Base-by-base conservation (phyloP, 73 alveolate genomes). In the Uronychia setigera region DNA sequence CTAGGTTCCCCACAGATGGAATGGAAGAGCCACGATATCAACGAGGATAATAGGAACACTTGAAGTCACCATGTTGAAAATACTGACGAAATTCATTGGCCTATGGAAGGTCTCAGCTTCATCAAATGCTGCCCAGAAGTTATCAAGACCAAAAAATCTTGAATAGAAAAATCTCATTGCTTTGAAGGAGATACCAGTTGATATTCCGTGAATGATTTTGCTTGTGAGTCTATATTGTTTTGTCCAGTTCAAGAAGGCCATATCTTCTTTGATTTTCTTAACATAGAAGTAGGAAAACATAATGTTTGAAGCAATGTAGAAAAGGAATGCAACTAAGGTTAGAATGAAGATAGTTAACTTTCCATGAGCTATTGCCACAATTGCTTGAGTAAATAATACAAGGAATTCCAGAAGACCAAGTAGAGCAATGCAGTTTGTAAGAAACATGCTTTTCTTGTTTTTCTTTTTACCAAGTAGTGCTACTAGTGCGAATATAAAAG, bases 101-200 rank as follows among this genome's bases (percentile, higher is more conserved):
- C 81, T 26, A 32, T 67, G 32, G 79, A 67, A 67, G 32, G 79
- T 67, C 29, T 67, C 79, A 13, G 79, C 34, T 26, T 28, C 32
- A 26, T 26, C 34, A 28, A 67, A 67, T 1, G 34, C 32, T 13
- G 34, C 79, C 29, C 34, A 26, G 32, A 67, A 67, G 32, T 67
- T 25, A 5, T 67, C 79, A 13, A 67, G 26, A 5, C 79, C 79
- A 28, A 67, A 67, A 30, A 67, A 67, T 67, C 79, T 14, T 14
- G 79, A 67, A 26, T 67, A 67, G 79, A 67, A 67, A 5, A 67
- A 28, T 30, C 79, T 67, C 79, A 67, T 67, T 5, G 32, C 32
- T 67, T 67, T 67, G 32, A 67, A 67, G 29, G 79, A 67, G 26
- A 67, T 13, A 14, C 14, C 79, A 26, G 79, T 13, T 25, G 79